Conservation (phyloP, 108 stramenopile genomes). For the Stephanodiscus minutulus region DNA sequence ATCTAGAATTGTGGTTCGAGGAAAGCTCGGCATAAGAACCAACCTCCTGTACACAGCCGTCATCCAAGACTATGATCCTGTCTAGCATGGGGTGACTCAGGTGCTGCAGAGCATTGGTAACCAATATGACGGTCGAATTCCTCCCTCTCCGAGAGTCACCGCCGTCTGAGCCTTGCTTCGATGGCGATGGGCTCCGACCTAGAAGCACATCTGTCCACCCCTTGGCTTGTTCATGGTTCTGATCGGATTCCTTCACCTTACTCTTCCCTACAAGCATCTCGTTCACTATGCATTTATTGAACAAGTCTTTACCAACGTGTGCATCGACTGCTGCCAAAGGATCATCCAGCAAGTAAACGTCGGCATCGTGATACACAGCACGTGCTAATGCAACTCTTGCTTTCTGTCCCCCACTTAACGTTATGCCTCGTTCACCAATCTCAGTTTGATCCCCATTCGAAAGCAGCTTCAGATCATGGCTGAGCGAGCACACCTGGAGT, state of each 20-base stretch:
- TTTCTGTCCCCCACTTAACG: conserved; percentile 88
- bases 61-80: conserved; percentile 74
- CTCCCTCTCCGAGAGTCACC: conserved; percentile 14
- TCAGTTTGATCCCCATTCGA: conserved; percentile 91
- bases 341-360: conserved; percentile 93
- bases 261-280: conserved; percentile 58
- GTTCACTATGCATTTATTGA: conserved; percentile 85
- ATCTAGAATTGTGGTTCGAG: conserved; percentile 20
- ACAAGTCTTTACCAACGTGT: conserved; percentile 91
- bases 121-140: conserved; percentile 78
- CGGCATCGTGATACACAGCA: conserved; percentile 90
- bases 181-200: conserved; percentile 9
- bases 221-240: not conserved
- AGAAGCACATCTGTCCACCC: not conserved
- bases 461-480: conserved; percentile 81
- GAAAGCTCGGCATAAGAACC: conserved; percentile 79
- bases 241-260: conserved; percentile 10
- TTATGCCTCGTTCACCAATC: conserved; percentile 48
- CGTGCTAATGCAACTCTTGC: conserved; percentile 96
- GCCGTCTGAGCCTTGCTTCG: not conserved
- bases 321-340: conserved; percentile 93
- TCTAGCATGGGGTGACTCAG: conserved; percentile 68
- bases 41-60: conserved; percentile 81
- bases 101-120: conserved; percentile 94
- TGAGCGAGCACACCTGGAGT: conserved; percentile 78